phyloP scores from a whole-genome alignment of 2,329 filamentous ascomycete species.

The Phialemoniopsis sp. region DNA sequence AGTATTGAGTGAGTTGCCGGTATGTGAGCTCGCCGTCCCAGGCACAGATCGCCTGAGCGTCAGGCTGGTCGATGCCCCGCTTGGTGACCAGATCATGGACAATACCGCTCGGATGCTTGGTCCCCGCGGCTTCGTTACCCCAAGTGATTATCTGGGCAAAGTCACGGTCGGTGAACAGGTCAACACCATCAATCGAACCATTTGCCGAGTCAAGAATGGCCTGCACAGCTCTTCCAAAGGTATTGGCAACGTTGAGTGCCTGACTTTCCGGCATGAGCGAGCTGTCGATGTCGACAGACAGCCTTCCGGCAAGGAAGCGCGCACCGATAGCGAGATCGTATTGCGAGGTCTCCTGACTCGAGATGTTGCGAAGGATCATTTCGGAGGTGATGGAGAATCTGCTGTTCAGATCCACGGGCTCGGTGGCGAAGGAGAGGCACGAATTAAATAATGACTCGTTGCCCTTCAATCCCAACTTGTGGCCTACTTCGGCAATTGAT shows the following conservation, averaged over 20 bases:
- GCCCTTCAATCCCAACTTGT: constrained; percentile 36
- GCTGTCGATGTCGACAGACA: constrained; percentile 40
- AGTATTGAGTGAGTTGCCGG: constrained; percentile 29
- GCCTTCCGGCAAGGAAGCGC: constrained; percentile 31
- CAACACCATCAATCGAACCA: constrained; percentile 36
- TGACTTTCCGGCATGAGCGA: constrained; percentile 35
- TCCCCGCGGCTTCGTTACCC: constrained; percentile 36
- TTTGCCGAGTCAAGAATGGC: constrained; percentile 37
- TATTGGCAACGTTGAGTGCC: constrained; percentile 41
- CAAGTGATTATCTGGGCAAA: constrained; percentile 49
- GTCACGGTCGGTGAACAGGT: constrained; percentile 52
- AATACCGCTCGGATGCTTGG: constrained; percentile 31
- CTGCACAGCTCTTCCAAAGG: constrained; percentile 48
- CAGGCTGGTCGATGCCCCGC: constrained; percentile 30
- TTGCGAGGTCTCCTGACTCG: constrained; percentile 37
- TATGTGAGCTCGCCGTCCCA: constrained; percentile 42
- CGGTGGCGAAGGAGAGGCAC: constrained; percentile 41
- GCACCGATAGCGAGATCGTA: constrained; percentile 42
- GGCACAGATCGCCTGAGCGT: constrained; percentile 34
- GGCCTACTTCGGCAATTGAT: constrained; percentile 39
- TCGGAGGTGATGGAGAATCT: constrained; percentile 19
- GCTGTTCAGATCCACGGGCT: constrained; percentile 27
- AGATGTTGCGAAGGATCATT: constrained; percentile 26
- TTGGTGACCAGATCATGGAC: constrained; percentile 40
- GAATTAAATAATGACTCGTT: constrained; percentile 44